These are phyloP conservation scores for Lecanicillium sp. DNA, from an alignment of 2,329 filamentous ascomycete genomes.

Conservation along the genomic window DNA sequence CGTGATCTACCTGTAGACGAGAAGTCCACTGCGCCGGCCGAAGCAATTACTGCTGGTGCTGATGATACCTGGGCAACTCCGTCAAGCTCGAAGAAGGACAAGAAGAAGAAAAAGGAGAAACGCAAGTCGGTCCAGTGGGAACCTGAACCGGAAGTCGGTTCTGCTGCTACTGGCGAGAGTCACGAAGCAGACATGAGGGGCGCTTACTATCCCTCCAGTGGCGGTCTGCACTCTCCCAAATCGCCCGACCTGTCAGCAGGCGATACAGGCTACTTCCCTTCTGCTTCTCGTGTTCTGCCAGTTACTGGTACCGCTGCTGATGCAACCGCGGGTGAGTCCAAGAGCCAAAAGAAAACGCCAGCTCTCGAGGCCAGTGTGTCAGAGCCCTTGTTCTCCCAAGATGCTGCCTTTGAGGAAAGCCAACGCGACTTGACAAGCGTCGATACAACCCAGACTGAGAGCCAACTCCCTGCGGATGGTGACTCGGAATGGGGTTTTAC, in stretches of 20 bases:
- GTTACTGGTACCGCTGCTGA: too few species aligned
- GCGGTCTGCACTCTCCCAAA: too few species aligned
- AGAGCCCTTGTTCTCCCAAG: slow-evolving; percentile 24
- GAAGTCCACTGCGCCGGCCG: background rate
- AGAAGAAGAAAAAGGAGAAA: slow-evolving; percentile 18
- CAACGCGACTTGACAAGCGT: slow-evolving; percentile 14
- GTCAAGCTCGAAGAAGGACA: slow-evolving; percentile 16
- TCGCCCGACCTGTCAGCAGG: too few species aligned
- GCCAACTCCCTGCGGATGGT: slow-evolving; percentile 13
- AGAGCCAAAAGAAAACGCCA: background rate
- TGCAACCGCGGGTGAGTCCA: slow-evolving; percentile 1
- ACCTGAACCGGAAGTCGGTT: slow-evolving; percentile 3
- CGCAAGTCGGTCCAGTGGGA: slow-evolving; percentile 15
- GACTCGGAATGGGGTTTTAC: slow-evolving; percentile 13
- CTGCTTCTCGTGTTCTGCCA: too few species aligned
- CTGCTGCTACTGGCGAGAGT: slow-evolving; percentile 1
- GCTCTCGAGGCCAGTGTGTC: slow-evolving; percentile 17
- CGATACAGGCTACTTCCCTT: too few species aligned
- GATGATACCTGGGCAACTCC: slow-evolving; percentile 5
- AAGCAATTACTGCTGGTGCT: background rate
- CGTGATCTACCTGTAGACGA: background rate
- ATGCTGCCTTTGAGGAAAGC: slow-evolving; percentile 15
- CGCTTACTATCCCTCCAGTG: too few species aligned
- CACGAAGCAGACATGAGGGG: too few species aligned
- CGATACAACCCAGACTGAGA: slow-evolving; percentile 16